Evolutionary conservation across 2,329 filamentous ascomycete genomes (phyloP), one percentile per base, ranked within the genome.

Genomic region (Claviceps sp.): DNA sequence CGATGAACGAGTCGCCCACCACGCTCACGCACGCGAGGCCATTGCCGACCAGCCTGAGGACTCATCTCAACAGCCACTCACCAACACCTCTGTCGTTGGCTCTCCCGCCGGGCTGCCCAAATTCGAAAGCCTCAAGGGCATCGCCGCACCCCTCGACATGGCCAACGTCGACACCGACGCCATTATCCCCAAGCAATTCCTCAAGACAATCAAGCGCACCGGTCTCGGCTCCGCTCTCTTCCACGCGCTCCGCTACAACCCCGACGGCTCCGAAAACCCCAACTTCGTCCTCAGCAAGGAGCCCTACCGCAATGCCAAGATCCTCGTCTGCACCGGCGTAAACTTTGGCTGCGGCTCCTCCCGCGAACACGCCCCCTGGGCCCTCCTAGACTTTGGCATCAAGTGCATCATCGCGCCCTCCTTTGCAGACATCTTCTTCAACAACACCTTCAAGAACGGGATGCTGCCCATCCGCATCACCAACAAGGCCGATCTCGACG

Each of bases 381-480:
- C 93, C 5, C 79, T 97, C 24, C 82, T 95, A 53, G 93, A 97
- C 71, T 97, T 97, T 61, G 93, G 93, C 59, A 95, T 98, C 72
- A 88, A 85, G 65, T 91, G 85, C 67, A 78, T 97, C 62, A 95
- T 97, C 60, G 93, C 91, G 1, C 88, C 88, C 1, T 90, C 86
- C 1, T 81, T 78, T 56, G 73, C 69, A 54, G 69, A 71, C 54
- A 98, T 98, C 69, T 96, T 96, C 81, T 94, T 91, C 81, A 96
- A 95, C 81, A 98, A 98, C 76, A 93, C 86, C n/a, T 97, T 96
- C 80, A 97, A 98, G 79, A 98, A 98, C 74, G 91, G 91, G 73
- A 97, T 97, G 93, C 75, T 97, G 57, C 90, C 91, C 47, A 81
- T 97, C 55, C 71, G 77, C 54, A 85, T 97, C 64, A 72, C 77